Evolutionary conservation across 495 filamentous ascomycete species (phyloP).

Genomic region (Rhizodiscina lignyota): DNA sequence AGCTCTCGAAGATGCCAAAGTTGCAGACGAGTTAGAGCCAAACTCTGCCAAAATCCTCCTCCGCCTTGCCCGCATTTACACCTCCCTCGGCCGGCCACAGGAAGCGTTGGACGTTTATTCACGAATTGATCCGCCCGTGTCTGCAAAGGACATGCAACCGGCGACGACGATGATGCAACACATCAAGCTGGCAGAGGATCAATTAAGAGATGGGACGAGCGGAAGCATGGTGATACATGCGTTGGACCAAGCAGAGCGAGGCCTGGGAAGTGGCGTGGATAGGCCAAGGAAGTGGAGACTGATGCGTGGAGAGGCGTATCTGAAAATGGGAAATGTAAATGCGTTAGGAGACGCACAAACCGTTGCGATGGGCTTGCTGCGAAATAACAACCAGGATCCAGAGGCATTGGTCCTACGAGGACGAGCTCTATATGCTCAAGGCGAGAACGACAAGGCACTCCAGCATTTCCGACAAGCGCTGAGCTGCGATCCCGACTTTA

Average conservation of each 20-base stretch:
- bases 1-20: slow-evolving; percentile 71
- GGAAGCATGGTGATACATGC: slow-evolving; percentile 88
- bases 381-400: slow-evolving; percentile 76
- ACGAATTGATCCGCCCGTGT: slow-evolving; percentile 56
- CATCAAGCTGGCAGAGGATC: slow-evolving; percentile 63
- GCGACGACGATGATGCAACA: slow-evolving; percentile 74
- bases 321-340: slow-evolving; percentile 80
- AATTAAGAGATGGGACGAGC: slow-evolving; percentile 48
- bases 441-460: slow-evolving; percentile 90
- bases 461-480: slow-evolving; percentile 82
- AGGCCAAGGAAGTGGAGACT: slow-evolving; percentile 85
- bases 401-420: slow-evolving; percentile 86
- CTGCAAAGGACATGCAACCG: slow-evolving; percentile 62
- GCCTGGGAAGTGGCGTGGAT: slow-evolving; percentile 52
- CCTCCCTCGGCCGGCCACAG: slow-evolving; percentile 63
- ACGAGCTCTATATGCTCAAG: slow-evolving; percentile 71
- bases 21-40: slow-evolving; percentile 65
- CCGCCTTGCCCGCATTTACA: slow-evolving; percentile 76
- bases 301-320: slow-evolving; percentile 81
- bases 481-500: slow-evolving; percentile 82
- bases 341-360: slow-evolving; percentile 82
- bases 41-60: slow-evolving; percentile 73
- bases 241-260: slow-evolving; percentile 70
- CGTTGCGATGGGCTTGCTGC: slow-evolving; percentile 70
- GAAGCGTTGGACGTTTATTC: slow-evolving; percentile 70